phyloP scores from a whole-genome alignment of 768 basidiomycete species.

The Omphalotus guepiniiformis region DNA sequence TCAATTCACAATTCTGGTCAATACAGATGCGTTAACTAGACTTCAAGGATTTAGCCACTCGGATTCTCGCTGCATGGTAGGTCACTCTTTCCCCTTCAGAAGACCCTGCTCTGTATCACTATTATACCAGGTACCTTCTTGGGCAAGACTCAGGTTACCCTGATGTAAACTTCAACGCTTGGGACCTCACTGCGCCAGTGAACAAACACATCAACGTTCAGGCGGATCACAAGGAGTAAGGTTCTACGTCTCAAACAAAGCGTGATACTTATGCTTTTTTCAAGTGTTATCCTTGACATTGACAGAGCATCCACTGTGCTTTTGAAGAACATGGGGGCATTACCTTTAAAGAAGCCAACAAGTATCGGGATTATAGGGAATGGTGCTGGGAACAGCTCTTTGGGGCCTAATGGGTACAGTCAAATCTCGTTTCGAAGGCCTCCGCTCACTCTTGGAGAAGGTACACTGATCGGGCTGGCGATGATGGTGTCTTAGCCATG shows the following conservation, averaged over 20 bases:
- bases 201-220: slow-evolving; percentile 53
- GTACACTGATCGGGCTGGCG: slow-evolving; percentile 48
- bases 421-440: neutral
- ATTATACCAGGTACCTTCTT: slow-evolving; percentile 33
- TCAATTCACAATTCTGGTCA: slow-evolving; percentile 12
- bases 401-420: slow-evolving; percentile 52
- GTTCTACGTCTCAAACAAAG: neutral
- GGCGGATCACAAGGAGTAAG: slow-evolving; percentile 47
- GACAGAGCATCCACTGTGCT: slow-evolving; percentile 61
- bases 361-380: slow-evolving; percentile 55
- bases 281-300: slow-evolving; percentile 52
- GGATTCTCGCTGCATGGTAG: slow-evolving; percentile 65
- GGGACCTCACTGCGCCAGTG: slow-evolving; percentile 33
- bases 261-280: slow-evolving; percentile 3
- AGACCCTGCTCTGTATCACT: neutral
- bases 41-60: slow-evolving; percentile 59
- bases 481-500: slow-evolving; percentile 58
- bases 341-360: slow-evolving; percentile 43
- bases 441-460: slow-evolving; percentile 15
- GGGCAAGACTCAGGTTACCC: slow-evolving; percentile 58
- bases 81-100: neutral
- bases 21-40: neutral
- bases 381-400: slow-evolving; percentile 49
- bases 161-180: slow-evolving; percentile 50
- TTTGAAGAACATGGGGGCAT: slow-evolving; percentile 49